These are phyloP conservation scores for Aspergillus carlsbadensis DNA, from an alignment of 495 filamentous ascomycete genomes.

Conservation along the genomic window DNA sequence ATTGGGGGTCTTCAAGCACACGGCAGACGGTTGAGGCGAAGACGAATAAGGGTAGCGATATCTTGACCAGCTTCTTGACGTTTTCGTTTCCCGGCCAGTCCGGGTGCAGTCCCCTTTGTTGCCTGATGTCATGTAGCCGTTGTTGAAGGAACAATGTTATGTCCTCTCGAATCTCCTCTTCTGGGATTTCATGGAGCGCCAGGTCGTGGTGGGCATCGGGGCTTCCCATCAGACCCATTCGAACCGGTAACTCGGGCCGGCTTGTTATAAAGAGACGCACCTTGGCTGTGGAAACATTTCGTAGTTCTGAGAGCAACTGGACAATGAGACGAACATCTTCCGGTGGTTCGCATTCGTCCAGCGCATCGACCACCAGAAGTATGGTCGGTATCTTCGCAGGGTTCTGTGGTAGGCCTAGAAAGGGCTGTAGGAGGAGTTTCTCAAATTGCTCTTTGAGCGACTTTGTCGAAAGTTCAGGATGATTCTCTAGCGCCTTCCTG, in stretches of 20 bases:
- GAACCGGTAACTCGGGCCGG: conserved; percentile 46
- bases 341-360: conserved; percentile 52
- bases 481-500: too few species aligned
- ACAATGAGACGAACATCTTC: conserved; percentile 40
- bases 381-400: too few species aligned
- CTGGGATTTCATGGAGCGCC: conserved; percentile 8
- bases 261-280: conserved; percentile 37
- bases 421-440: too few species aligned
- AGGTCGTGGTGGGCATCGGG: conserved; percentile 15
- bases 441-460: too few species aligned
- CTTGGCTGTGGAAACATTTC: not conserved
- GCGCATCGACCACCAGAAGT: conserved; percentile 48
- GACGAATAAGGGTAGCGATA: conserved; percentile 26
- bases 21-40: conserved; percentile 30
- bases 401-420: too few species aligned
- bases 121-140: conserved; percentile 17
- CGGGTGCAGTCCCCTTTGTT: conserved; percentile 9
- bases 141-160: conserved; percentile 23
- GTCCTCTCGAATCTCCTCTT: conserved; percentile 25
- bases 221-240: conserved; percentile 25
- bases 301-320: conserved; percentile 27
- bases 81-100: conserved; percentile 42
- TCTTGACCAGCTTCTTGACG: conserved; percentile 15
- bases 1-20: conserved; percentile 15
- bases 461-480: too few species aligned